Base-by-base conservation (phyloP, 805 yeast genomes). In the Candida ascalaphidarum region DNA sequence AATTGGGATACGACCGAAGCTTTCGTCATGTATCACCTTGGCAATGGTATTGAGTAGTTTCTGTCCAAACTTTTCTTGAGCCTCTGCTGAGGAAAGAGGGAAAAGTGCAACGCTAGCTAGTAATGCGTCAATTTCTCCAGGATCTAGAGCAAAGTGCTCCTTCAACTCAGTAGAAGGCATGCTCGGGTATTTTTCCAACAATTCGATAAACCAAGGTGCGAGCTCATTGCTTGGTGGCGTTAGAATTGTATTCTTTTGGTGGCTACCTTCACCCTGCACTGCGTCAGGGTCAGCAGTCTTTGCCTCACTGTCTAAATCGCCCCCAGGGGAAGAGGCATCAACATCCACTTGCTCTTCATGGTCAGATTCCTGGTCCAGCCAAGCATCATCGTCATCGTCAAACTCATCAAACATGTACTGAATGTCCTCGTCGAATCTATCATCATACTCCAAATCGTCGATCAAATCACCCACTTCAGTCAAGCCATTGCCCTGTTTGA, bases 401-500 rank as follows among this genome's bases (percentile, higher is more conserved):
- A 17, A 66, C 39, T 74, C 81, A 38, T 62, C 66, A 43, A 73
- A 74, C 42, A 76, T 71, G 40, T 76, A 76, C 31, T 66, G 54
- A 16, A 68, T 68, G 50, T 79, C 86, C 39, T 77, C 85, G 47
- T 79, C 88, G 37, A 72, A 75, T 30, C 72, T 58, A 46, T 79
- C 88, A 30, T 74, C 74, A 27, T 62, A 61, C 35, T 73, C 80
- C 30, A 76, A 46, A 40, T 72, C 75, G 10, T 68, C 60, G 33
- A 75, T 48, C 9, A 77, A 52, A 27, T 70, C 75, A 0, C 74
- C 70, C 5, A 74, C 65, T 34, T 70, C 75, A 11, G 48, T 35
- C 9, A 50, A 30, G 7, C 43, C 43, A 11, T 35, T 40, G n/a
- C 36, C 27, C 23, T 48, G 49, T 21, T 44, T 39, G 9, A 31